phyloP scores from a whole-genome alignment of 495 filamentous ascomycete species.

The Neurospora tetrasperma region DNA sequence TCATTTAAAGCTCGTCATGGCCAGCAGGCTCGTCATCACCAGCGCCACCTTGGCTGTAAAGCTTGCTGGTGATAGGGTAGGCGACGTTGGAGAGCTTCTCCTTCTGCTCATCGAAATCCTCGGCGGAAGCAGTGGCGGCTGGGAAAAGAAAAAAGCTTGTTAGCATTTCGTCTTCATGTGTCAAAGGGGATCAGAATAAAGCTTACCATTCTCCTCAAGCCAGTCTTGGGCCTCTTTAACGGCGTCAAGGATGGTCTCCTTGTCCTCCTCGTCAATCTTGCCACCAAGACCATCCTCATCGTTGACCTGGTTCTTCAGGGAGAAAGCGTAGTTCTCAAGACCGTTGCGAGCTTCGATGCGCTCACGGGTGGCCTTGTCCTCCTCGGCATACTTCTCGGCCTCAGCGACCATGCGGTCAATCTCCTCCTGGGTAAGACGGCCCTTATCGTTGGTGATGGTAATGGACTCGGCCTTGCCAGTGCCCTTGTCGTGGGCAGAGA shows the following conservation, averaged over 20 bases:
- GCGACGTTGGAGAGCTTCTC: constrained; percentile 95
- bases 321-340: constrained; percentile 94
- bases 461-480: constrained; percentile 95
- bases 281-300: constrained; percentile 95
- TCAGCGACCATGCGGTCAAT: constrained; percentile 97
- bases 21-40: constrained; percentile 57
- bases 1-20: constrained; percentile 83
- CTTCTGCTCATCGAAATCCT: constrained; percentile 99
- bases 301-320: constrained; percentile 97
- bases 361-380: constrained; percentile 93
- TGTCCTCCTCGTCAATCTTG: constrained; percentile 98
- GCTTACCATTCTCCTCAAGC: constrained; percentile 77
- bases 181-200: background rate
- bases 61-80: constrained; percentile 97
- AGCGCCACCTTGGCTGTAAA: constrained; percentile 63
- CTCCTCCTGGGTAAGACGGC: constrained; percentile 87
- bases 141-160: constrained; percentile 1
- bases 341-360: constrained; percentile 93
- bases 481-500: constrained; percentile 90
- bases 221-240: constrained; percentile 97
- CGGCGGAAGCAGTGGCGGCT: constrained; percentile 67
- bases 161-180: constrained; percentile 7
- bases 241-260: constrained; percentile 91
- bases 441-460: constrained; percentile 98
- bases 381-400: constrained; percentile 95